phyloP scores from a whole-genome alignment of 352 stramenopile genomes.

The Phytophthora melonis region DNA sequence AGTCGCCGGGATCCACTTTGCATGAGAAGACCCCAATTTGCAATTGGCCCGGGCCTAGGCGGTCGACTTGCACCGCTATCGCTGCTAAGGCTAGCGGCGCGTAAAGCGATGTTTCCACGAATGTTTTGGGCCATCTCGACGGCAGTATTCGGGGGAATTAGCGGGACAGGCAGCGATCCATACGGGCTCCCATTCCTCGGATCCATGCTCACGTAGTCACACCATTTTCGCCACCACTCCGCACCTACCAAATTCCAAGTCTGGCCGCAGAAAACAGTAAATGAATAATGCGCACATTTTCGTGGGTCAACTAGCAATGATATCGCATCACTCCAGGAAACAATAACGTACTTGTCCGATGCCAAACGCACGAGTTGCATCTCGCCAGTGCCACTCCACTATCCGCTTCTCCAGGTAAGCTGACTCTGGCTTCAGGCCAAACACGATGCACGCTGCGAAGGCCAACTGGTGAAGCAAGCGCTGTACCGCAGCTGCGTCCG shows the following conservation, averaged over 20 bases:
- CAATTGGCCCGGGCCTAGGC: constrained; percentile 72
- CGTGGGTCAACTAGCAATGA: constrained; percentile 42
- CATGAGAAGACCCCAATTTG: constrained; percentile 83
- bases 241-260: constrained; percentile 80
- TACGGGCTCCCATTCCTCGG: constrained; percentile 67
- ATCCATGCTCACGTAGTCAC: constrained; percentile 74
- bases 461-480: constrained; percentile 77
- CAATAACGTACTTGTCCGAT: constrained; percentile 61
- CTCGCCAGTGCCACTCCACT: constrained; percentile 77
- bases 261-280: constrained; percentile 39
- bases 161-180: constrained; percentile 64
- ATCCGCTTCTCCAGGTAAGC: constrained; percentile 74
- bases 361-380: constrained; percentile 50
- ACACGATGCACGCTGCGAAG: constrained; percentile 78
- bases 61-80: constrained; percentile 26
- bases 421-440: constrained; percentile 80
- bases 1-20: constrained; percentile 78
- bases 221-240: constrained; percentile 87
- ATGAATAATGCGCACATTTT: constrained; percentile 22
- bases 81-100: constrained; percentile 28
- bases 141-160: constrained; percentile 52
- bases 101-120: constrained; percentile 39
- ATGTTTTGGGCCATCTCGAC: constrained; percentile 44
- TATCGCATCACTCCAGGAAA: constrained; percentile 1
- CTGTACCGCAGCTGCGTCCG: constrained; percentile 45